Percentiles rank a stretch among this genome's conserved stretches.
Evolutionary conservation across 768 basidiomycete genomes (phyloP).

Genomic region (Pulveroboletus sp.): DNA sequence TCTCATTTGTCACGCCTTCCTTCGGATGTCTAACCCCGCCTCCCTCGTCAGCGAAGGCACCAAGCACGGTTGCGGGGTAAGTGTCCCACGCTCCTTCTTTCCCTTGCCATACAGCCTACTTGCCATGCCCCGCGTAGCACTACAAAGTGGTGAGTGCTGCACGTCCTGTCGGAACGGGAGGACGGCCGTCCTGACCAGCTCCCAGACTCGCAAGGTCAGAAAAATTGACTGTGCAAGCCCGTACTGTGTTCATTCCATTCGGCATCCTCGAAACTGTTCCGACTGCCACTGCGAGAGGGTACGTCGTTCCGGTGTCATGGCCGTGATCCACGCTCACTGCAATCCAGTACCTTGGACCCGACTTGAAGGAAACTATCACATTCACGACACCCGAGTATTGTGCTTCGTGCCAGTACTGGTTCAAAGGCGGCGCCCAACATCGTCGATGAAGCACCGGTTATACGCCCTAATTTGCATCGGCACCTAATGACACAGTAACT

Average conservation of each 20-base stretch:
- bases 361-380: conserved; percentile 57
- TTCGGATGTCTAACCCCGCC: conserved; percentile 24
- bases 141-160: conserved; percentile 59
- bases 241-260: conserved; percentile 38
- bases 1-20: conserved; percentile 12
- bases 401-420: conserved; percentile 56
- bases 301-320: conserved; percentile 11
- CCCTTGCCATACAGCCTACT: neutral
- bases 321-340: conserved; percentile 2
- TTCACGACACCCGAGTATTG: conserved; percentile 50
- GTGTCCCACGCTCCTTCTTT: conserved; percentile 23
- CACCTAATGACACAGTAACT: conserved; percentile 25
- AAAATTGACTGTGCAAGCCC: conserved; percentile 33
- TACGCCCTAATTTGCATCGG: conserved; percentile 4
- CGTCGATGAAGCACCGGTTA: conserved; percentile 25
- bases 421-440: conserved; percentile 40
- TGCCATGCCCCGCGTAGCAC: conserved; percentile 40
- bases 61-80: conserved; percentile 65
- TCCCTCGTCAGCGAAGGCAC: conserved; percentile 57
- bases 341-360: conserved; percentile 60
- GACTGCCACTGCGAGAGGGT: conserved; percentile 44
- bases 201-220: conserved; percentile 31
- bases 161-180: conserved; percentile 12
- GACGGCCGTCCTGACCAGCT: conserved; percentile 4
- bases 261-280: conserved; percentile 38